A percentile compares a stretch with the other conserved stretches of the same genome.
These are phyloP conservation scores for Agaricus subrufescens DNA, from an alignment of 768 basidiomycete genomes.

Conservation along the genomic window DNA sequence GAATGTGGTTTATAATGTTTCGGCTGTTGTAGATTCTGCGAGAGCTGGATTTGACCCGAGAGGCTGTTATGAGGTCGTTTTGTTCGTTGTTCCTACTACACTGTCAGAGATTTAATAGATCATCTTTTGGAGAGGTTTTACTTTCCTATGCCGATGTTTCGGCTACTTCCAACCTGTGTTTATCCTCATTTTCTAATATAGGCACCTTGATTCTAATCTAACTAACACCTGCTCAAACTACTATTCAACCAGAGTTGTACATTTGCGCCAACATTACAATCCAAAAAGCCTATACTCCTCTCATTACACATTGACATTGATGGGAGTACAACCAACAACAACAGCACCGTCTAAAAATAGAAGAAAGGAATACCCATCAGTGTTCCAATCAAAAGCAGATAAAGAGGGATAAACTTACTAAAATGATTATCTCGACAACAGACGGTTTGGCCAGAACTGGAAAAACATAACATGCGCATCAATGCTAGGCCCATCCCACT, in stretches of 20 bases:
- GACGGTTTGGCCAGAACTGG: neutral
- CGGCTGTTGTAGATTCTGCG: neutral
- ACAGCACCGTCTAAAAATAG: neutral
- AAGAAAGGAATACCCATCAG: neutral
- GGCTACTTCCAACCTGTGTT: neutral
- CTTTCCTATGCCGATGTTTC: neutral
- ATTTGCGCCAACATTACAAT: no score
- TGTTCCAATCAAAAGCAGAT: neutral
- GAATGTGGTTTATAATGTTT: constrained; percentile 11
- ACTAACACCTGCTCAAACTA: no score
- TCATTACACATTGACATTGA: neutral
- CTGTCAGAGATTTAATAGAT: neutral
- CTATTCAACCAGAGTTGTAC: no score
- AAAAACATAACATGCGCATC: neutral
- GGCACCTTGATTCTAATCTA: no score
- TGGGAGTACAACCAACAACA: neutral
- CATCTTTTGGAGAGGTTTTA: neutral
- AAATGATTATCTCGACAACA: neutral
- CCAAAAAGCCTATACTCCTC: no score
- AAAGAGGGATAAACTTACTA: neutral
- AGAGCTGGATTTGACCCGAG: neutral
- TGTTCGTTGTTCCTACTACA: neutral
- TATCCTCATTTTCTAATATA: no score
- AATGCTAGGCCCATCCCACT: neutral
- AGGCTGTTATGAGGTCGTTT: constrained; percentile 5